Conservation (phyloP, 2,329 filamentous ascomycete genomes). For the Arachnopeziza araneosa region DNA sequence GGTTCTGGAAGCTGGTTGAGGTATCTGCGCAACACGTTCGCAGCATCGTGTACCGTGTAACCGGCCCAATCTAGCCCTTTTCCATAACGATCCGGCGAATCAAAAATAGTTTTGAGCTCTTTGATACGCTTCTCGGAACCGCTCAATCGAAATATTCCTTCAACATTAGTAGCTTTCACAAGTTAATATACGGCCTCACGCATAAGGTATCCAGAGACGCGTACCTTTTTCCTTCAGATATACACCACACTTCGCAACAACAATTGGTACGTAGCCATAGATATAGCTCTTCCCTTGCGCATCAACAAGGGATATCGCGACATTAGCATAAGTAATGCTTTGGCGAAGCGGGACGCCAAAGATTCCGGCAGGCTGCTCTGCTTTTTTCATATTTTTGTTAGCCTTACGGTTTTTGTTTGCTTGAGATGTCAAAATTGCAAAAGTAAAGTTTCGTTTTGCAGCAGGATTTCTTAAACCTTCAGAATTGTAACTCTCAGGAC, state of each 20-base stretch:
- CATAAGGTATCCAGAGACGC: slow-evolving; percentile 23
- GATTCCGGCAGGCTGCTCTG: slow-evolving; percentile 59
- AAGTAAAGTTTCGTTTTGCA: neutral
- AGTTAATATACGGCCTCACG: neutral
- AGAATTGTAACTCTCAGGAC: neutral
- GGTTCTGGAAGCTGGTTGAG: slow-evolving; percentile 95
- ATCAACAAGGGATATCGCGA: slow-evolving; percentile 93
- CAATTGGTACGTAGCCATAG: slow-evolving; percentile 96
- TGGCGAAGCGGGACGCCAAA: slow-evolving; percentile 90
- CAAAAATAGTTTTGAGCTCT: slow-evolving; percentile 85
- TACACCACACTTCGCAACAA: slow-evolving; percentile 96
- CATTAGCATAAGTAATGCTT: slow-evolving; percentile 96
- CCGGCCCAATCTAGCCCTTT: slow-evolving; percentile 97
- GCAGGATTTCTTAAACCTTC: neutral
- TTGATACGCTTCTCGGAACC: slow-evolving; percentile 98
- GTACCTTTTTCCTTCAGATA: slow-evolving; percentile 96
- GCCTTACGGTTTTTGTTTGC: slow-evolving; percentile 7
- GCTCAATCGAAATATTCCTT: slow-evolving; percentile 93
- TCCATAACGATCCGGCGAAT: slow-evolving; percentile 91
- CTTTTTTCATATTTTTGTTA: slow-evolving; percentile 14
- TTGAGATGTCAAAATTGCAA: neutral
- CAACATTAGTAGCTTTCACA: slow-evolving; percentile 74
- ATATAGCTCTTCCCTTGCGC: slow-evolving; percentile 93
- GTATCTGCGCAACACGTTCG: slow-evolving; percentile 91
- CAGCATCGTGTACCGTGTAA: slow-evolving; percentile 96